phyloP scores from a whole-genome alignment of 768 basidiomycete genomes.

The Tephrocybe sp. region DNA sequence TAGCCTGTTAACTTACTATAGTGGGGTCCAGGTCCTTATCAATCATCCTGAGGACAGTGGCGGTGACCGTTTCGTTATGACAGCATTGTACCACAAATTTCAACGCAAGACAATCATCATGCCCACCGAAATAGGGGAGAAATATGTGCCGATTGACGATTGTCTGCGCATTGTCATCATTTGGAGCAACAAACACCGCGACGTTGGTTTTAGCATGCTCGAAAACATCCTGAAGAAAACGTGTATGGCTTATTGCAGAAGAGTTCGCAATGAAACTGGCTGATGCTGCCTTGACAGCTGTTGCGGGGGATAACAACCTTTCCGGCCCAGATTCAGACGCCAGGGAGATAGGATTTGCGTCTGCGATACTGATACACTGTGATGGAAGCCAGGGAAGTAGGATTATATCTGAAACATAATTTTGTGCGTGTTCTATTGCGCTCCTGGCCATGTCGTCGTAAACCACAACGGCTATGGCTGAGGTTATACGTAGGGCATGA shows the following conservation, averaged over 20 bases:
- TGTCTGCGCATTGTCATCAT: conserved; percentile 22
- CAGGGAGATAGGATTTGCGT: neutral
- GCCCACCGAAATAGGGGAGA: conserved; percentile 91
- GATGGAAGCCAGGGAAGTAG: conserved; percentile 77
- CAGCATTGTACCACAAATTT: conserved; percentile 85
- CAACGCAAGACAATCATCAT: conserved; percentile 87
- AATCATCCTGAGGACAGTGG: conserved; percentile 70
- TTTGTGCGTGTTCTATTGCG: conserved; percentile 66
- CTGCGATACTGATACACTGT: neutral
- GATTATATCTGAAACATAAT: conserved; percentile 67
- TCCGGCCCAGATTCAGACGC: neutral
- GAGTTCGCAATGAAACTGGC: conserved; percentile 30
- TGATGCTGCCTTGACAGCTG: neutral
- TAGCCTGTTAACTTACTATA: too few relatives aligned
- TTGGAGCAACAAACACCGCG: conserved; percentile 78
- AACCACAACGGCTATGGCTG: conserved; percentile 74
- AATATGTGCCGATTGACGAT: conserved; percentile 62
- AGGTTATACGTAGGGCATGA: conserved; percentile 62
- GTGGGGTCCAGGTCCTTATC: conserved; percentile 49
- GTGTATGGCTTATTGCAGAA: conserved; percentile 63
- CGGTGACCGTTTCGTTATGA: conserved; percentile 60
- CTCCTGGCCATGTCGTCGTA: conserved; percentile 69
- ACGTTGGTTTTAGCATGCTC: conserved; percentile 70
- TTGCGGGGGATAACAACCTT: neutral
- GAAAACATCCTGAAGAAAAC: conserved; percentile 83